Evolutionary conservation across 164 flowering plant species (phyloP), one percentile per base, ranked within the genome.

Genomic region (Protea cynaroides): DNA sequence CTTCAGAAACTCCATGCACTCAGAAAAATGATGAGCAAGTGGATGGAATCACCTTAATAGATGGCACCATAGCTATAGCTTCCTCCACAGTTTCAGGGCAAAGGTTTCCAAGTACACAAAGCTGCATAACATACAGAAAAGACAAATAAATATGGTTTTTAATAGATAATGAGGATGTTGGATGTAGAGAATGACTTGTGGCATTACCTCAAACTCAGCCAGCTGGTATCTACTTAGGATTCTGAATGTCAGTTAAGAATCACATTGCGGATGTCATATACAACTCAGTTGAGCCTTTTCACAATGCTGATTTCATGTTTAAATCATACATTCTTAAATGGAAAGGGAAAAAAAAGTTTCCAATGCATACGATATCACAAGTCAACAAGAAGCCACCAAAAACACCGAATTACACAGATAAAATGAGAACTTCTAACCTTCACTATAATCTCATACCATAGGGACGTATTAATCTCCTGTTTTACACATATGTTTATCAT

Each of bases 1-100:
- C 46, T 8, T 1, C 10, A 40, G 46, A 40, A 40, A 40, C 10
- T 40, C 1, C 9, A 29, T 29, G 34, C 46, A 8, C 46, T 8
- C 10, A 40, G 18, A 7, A 23, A 34, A 11, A 36, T n/a, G 8
- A 3, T 15, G 47, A 8, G 18, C 14, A 12, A 11, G 11, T 29
- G 55, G n/a, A 8, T 17, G 57, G 66, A 0, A 18, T 18, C 80
- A 89, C 97, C 99, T 84, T 91, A 50, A 95, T 83, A 46, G 99
- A 89, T 40, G 97, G 97, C 25, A 95, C 99, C 96, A 95, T 89
- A 8, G 96, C 94, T 68, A 84, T 84, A 36, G 97, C 99, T 81
- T 95, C 97, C 78, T 95, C 99, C 46, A 84, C 96, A 47, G 97
- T 95, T 78, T 91, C 97, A 24, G 96, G 97, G 77, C 97, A 91